Evolutionary conservation across 208 protist species (phyloP), one percentile per base, ranked within the genome.

Genomic region (Leishmania gerbilli): DNA sequence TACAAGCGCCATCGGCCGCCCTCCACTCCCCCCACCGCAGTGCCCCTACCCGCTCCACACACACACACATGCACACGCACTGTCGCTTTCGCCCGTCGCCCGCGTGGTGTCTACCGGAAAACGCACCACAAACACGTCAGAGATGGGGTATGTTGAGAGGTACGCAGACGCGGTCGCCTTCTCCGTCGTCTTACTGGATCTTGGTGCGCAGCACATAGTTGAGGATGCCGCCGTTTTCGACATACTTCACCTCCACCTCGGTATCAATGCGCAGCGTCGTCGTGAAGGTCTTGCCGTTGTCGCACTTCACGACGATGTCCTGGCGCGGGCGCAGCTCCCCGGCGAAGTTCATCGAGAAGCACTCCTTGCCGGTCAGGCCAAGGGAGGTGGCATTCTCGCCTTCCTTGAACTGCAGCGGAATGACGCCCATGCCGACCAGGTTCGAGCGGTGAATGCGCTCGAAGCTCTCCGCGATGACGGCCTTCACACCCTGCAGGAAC

Each of bases 371-470:
- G n/a, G 92, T 98, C 45, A 99, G 87, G 51, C 96, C 96, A 31
- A 99, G 90, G 40, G 84, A 88, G 45, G 93, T 84, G 27, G 93
- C 97, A 74, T 71, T 94, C 80, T 98, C 90, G 79, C 97, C 97
- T 21, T 84, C 72, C 77, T 95, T 93, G 87, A 99, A 99, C 89
- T 98, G 94, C 45, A 99, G 88, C 24, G 98, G 98, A 7, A 99
- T 86, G 82, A 99, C 97, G 85, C 98, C 98, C 95, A 99, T 99
- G 81, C 96, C 94, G 72, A 99, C 97, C 42, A 99, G 87, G 87
- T 99, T 99, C 42, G 92, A 95, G 75, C 98, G 95, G 92, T 99
- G 98, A 90, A 99, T 99, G 72, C 97, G 90, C 87, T 98, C 97
- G 83, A 97, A 99, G 82, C 91, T 94, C 85, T 97, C 95, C n/a